These are phyloP conservation scores for Brassica rapa DNA, from an alignment of 345 rosid species.

Conservation along the genomic window DNA sequence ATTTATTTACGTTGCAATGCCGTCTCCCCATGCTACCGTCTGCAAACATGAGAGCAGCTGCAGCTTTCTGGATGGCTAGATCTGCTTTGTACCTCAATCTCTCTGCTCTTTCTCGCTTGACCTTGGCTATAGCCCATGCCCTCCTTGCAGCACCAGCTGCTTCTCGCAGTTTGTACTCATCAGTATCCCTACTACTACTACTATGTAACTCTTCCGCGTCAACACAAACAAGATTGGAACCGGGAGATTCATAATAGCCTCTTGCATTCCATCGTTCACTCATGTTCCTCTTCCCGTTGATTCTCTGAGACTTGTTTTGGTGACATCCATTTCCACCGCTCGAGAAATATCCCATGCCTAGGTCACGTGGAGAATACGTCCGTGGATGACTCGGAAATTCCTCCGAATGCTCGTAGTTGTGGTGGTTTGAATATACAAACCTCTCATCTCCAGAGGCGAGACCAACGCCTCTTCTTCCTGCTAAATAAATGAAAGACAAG, in stretches of 20 bases:
- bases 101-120: conserved; percentile 82
- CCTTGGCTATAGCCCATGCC: conserved; percentile 63
- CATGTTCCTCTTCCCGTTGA: conserved; percentile 54
- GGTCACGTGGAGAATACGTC: conserved; percentile 52
- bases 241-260: conserved; percentile 56
- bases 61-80: conserved; percentile 88
- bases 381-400: conserved; percentile 53
- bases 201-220: conserved; percentile 46
- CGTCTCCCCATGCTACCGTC: conserved; percentile 37
- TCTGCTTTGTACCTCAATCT: conserved; percentile 78
- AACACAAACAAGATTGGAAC: conserved; percentile 44
- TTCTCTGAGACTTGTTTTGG: conserved; percentile 52
- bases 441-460: conserved; percentile 72
- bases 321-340: conserved; percentile 49
- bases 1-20: background rate
- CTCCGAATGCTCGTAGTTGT: conserved; percentile 58
- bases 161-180: conserved; percentile 67
- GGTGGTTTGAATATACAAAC: conserved; percentile 45
- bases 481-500: conserved; percentile 26
- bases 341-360: conserved; percentile 49
- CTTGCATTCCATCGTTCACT: conserved; percentile 50
- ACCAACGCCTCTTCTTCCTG: conserved; percentile 81
- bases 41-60: conserved; percentile 80
- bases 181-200: conserved; percentile 49
- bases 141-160: conserved; percentile 80